Percentiles rank a stretch among this genome's conserved stretches.
phyloP scores from a whole-genome alignment of 2,329 filamentous ascomycete genomes.

The Venturia nashicola region DNA sequence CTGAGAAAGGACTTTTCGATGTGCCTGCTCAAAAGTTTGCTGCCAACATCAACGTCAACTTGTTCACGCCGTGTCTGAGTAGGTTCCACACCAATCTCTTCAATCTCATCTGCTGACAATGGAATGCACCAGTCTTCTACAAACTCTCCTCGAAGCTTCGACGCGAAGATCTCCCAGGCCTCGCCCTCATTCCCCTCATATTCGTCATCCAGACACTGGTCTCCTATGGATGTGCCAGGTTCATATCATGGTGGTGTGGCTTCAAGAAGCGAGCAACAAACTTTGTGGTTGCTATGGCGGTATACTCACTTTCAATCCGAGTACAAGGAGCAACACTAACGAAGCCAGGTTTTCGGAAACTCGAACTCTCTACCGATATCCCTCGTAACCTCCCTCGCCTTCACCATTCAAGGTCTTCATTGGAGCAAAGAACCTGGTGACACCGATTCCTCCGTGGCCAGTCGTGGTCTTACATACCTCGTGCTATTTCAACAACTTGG shows the following conservation, averaged over 20 bases:
- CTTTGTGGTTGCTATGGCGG: conserved; percentile 92
- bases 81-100: conserved; percentile 25
- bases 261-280: conserved; percentile 80
- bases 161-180: conserved; percentile 75
- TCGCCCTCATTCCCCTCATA: conserved; percentile 91
- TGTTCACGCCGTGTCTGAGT: conserved; percentile 97
- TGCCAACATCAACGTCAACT: conserved; percentile 87
- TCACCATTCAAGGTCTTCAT: conserved; percentile 82
- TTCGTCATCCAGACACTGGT: conserved; percentile 79
- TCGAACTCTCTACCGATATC: conserved; percentile 97
- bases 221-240: conserved; percentile 64
- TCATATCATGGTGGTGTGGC: conserved; percentile 61
- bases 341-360: conserved; percentile 71
- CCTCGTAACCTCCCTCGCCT: conserved; percentile 82
- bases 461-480: conserved; percentile 86
- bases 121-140: conserved; percentile 69
- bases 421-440: conserved; percentile 88
- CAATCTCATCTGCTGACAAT: background rate
- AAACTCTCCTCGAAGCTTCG: conserved; percentile 93
- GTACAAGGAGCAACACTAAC: conserved; percentile 11
- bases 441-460: conserved; percentile 88
- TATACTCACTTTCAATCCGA: conserved; percentile 25
- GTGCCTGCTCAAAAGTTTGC: conserved; percentile 93
- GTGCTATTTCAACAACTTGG: conserved; percentile 97
- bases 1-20: conserved; percentile 82